A percentile compares a stretch with the other conserved stretches of the same genome.
phyloP scores from a whole-genome alignment of 805 yeast genomes.

The fission yeast (Schizosaccharomyces pombe) region ASM294v3 CU329670.1:3036001-3036500 shows the following conservation, averaged over 20 bases:
- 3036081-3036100: constrained; percentile 5
- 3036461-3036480: constrained; percentile 48
- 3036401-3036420: constrained; percentile 12
- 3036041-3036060: neutral
- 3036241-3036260: constrained; percentile 24
- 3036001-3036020: constrained; percentile 35
- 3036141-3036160: constrained; percentile 36
- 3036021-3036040: constrained; percentile 46
- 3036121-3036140: constrained; percentile 58
- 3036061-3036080: neutral
- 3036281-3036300: constrained; percentile 20
- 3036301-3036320: constrained; percentile 44
- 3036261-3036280: constrained; percentile 11
- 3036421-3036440: constrained; percentile 47
- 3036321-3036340: constrained; percentile 23
- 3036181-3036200: constrained; percentile 44
- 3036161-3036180: constrained; percentile 36
- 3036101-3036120: constrained; percentile 53
- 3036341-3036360: constrained; percentile 36
- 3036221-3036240: constrained; percentile 51
- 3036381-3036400: constrained; percentile 16
- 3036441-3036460: constrained; percentile 49
- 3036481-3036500: constrained; percentile 37
- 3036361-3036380: constrained; percentile 60
- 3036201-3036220: constrained; percentile 31